phyloP scores from a whole-genome alignment of 345 rosid genomes.

The Syzygium oleosum region DNA sequence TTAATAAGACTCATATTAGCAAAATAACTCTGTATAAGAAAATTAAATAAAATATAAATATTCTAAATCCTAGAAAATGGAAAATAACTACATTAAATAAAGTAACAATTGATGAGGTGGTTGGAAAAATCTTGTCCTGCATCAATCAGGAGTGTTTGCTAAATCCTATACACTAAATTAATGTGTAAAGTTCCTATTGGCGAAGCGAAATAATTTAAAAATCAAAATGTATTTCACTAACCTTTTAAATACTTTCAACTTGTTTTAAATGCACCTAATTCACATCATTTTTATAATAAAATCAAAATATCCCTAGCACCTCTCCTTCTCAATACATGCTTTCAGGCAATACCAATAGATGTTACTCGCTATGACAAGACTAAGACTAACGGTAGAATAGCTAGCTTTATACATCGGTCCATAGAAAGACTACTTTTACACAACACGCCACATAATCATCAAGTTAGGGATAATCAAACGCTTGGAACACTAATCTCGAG shows the following conservation, averaged over 20 bases:
- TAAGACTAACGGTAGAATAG: neutral
- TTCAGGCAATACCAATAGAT: neutral
- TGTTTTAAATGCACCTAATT: neutral
- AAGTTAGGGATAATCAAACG: neutral
- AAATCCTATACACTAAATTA: neutral
- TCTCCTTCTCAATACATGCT: neutral
- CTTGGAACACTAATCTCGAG: neutral
- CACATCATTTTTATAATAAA: neutral
- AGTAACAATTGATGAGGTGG: neutral
- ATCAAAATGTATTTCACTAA: neutral
- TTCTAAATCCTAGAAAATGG: neutral
- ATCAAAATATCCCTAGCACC: neutral
- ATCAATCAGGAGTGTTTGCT: neutral
- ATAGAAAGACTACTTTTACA: neutral
- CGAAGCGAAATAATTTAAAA: neutral
- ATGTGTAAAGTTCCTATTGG: neutral
- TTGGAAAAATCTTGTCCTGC: neutral
- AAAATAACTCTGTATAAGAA: neutral
- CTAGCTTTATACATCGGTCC: neutral
- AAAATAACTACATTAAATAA: neutral
- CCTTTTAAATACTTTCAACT: neutral
- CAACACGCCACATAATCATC: neutral
- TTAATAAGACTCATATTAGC: neutral
- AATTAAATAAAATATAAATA: neutral
- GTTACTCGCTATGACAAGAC: neutral